phyloP scores from a whole-genome alignment of 805 yeast species.

The Jamesozyma lodderae region DNA sequence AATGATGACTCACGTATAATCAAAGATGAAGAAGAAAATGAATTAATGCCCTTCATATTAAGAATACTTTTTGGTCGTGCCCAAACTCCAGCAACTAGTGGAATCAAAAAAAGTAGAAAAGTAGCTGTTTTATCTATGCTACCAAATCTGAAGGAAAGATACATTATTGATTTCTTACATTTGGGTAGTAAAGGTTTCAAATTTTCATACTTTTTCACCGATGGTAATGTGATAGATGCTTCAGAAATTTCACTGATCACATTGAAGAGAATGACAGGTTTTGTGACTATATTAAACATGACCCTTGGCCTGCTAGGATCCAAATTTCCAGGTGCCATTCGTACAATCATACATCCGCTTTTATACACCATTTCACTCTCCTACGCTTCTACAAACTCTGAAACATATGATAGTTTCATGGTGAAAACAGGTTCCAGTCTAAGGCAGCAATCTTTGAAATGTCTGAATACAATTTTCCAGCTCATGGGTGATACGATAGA shows the following conservation, averaged over 20 bases:
- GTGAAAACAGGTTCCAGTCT: slow-evolving; percentile 46
- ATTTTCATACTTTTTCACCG: slow-evolving; percentile 30
- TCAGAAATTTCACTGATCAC: slow-evolving; percentile 24
- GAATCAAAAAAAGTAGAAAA: slow-evolving; percentile 63
- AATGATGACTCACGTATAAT: slow-evolving; percentile 43
- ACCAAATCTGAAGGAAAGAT: slow-evolving; percentile 44
- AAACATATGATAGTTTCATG: slow-evolving; percentile 15
- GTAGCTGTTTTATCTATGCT: slow-evolving; percentile 58
- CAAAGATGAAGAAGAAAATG: slow-evolving; percentile 49
- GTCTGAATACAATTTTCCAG: slow-evolving; percentile 48
- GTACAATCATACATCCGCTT: slow-evolving; percentile 47
- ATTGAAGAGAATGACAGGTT: slow-evolving; percentile 53
- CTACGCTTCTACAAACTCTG: slow-evolving; percentile 34
- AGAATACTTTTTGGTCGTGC: slow-evolving; percentile 82
- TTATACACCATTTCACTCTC: slow-evolving; percentile 46
- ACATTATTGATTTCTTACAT: slow-evolving; percentile 50
- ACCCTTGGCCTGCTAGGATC: slow-evolving; percentile 43
- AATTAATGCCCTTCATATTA: slow-evolving; percentile 61
- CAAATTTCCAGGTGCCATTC: slow-evolving; percentile 40
- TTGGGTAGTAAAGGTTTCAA: slow-evolving; percentile 52
- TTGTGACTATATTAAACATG: slow-evolving; percentile 36
- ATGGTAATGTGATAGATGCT: slow-evolving; percentile 15
- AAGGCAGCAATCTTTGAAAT: slow-evolving; percentile 60
- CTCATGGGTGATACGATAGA: slow-evolving; percentile 40
- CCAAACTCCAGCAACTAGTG: slow-evolving; percentile 57